Percentiles rank a stretch among this genome's conserved stretches.
Conservation (phyloP, 306 rosid species). For the Cicer chorassanicum region DNA sequence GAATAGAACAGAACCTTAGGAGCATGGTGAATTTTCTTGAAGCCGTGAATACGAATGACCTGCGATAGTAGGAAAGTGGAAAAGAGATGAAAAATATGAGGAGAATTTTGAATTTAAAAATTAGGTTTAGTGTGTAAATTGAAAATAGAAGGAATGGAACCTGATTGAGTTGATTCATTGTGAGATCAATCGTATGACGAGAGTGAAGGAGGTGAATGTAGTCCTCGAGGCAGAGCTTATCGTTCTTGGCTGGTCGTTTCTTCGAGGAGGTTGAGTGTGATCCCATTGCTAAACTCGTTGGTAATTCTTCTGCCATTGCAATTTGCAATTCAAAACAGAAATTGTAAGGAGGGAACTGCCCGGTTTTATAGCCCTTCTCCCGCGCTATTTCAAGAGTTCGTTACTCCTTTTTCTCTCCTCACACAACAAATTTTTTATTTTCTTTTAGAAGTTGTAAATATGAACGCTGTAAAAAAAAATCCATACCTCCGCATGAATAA, state of each 20-base stretch:
- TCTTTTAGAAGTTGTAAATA: too few relatives aligned
- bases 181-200: conserved; percentile 49
- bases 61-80: conserved; percentile 20
- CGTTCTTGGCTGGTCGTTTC: conserved; percentile 39
- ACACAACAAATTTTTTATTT: too few relatives aligned
- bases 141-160: conserved; percentile 32
- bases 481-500: too few relatives aligned
- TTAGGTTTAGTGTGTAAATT: neutral
- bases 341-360: neutral
- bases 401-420: conserved; percentile 32
- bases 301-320: conserved; percentile 31
- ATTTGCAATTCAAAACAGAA: neutral
- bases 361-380: conserved; percentile 12
- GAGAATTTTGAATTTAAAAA: neutral
- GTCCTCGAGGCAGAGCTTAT: conserved; percentile 54
- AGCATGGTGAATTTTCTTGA: conserved; percentile 58
- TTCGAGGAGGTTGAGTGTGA: conserved; percentile 39
- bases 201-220: conserved; percentile 59
- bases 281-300: conserved; percentile 40
- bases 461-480: too few relatives aligned
- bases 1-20: conserved; percentile 55
- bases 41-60: conserved; percentile 76
- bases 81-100: neutral
- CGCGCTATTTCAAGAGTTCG: conserved; percentile 20
- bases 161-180: conserved; percentile 60